A percentile compares a stretch with the other conserved stretches of the same genome.
These are phyloP conservation scores for Tulasnella sp. DNA, from an alignment of 768 basidiomycete genomes.

Conservation along the genomic window DNA sequence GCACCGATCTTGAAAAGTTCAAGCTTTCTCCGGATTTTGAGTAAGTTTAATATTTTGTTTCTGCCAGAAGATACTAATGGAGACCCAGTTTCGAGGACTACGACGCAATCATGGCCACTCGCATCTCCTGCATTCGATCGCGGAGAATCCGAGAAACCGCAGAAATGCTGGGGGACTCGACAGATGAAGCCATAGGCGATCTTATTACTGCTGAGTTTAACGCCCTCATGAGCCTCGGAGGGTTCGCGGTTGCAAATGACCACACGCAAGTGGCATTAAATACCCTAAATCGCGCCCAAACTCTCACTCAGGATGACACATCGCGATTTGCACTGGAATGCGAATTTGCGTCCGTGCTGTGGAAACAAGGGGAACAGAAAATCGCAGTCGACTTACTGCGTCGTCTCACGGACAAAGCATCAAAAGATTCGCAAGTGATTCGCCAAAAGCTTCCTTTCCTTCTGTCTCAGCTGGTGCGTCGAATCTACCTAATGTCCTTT, in stretches of 20 bases:
- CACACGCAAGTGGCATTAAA: conserved; percentile 82
- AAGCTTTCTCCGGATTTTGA: conserved; percentile 56
- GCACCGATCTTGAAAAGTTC: neutral
- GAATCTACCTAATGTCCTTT: neutral
- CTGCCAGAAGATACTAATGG: conserved; percentile 1
- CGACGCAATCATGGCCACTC: conserved; percentile 75
- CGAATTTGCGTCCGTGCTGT: conserved; percentile 87
- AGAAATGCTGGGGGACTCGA: conserved; percentile 64
- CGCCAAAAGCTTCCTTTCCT: conserved; percentile 28
- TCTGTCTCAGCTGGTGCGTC: conserved; percentile 61
- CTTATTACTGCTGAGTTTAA: conserved; percentile 60
- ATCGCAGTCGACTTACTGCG: conserved; percentile 72
- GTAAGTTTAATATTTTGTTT: conserved; percentile 44
- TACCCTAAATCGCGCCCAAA: conserved; percentile 71
- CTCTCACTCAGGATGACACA: conserved; percentile 43
- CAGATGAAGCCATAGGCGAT: conserved; percentile 48
- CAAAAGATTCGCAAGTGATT: neutral
- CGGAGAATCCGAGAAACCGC: conserved; percentile 51
- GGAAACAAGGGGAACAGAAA: conserved; percentile 81
- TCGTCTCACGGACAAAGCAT: conserved; percentile 29
- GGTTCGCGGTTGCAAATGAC: conserved; percentile 62
- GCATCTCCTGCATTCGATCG: conserved; percentile 75
- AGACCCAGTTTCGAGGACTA: conserved; percentile 43
- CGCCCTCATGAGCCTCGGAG: conserved; percentile 67
- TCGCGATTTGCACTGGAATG: conserved; percentile 56